Percentiles rank a stretch among this genome's conserved stretches.
These are phyloP conservation scores for Debaryomyces psychrophilus DNA, from an alignment of 1,139 yeast species.

Conservation along the genomic window DNA sequence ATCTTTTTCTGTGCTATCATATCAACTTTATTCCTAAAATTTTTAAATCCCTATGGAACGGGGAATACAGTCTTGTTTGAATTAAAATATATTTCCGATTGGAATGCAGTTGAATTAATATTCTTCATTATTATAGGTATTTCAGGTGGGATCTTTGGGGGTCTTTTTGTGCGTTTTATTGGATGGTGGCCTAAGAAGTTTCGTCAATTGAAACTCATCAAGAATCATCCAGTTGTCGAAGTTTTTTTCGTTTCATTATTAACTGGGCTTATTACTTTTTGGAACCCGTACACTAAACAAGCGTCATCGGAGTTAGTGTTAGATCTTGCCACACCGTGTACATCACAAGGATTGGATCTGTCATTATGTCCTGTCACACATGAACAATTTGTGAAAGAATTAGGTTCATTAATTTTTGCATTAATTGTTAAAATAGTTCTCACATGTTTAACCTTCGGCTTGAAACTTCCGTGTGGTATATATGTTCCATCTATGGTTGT, in stretches of 20 bases:
- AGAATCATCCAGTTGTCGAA: conserved; percentile 49
- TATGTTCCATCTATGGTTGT: conserved; percentile 72
- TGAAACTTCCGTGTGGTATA: conserved; percentile 67
- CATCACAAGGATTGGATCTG: conserved; percentile 24
- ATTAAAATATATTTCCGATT: conserved; percentile 56
- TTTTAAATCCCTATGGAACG: conserved; percentile 64
- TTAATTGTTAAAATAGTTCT: conserved; percentile 49
- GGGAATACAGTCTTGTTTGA: conserved; percentile 65
- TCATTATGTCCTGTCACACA: conserved; percentile 46
- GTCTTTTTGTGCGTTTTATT: conserved; percentile 52
- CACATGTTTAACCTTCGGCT: conserved; percentile 60
- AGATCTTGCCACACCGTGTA: conserved; percentile 58
- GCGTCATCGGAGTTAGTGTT: conserved; percentile 57
- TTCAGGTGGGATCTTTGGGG: conserved; percentile 64
- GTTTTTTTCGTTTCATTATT: conserved; percentile 50
- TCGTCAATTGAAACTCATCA: conserved; percentile 36
- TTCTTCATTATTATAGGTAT: conserved; percentile 55
- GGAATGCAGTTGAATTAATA: conserved; percentile 54
- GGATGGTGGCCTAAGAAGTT: conserved; percentile 53
- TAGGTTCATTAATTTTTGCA: conserved; percentile 44
- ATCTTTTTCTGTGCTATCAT: conserved; percentile 64
- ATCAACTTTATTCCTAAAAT: conserved; percentile 57
- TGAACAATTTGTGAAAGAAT: conserved; percentile 34
- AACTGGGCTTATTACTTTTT: conserved; percentile 54
- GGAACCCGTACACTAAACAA: conserved; percentile 56